Evolutionary conservation across 2,329 filamentous ascomycete genomes (phyloP).

Genomic region (Colletotrichum shisoi): DNA sequence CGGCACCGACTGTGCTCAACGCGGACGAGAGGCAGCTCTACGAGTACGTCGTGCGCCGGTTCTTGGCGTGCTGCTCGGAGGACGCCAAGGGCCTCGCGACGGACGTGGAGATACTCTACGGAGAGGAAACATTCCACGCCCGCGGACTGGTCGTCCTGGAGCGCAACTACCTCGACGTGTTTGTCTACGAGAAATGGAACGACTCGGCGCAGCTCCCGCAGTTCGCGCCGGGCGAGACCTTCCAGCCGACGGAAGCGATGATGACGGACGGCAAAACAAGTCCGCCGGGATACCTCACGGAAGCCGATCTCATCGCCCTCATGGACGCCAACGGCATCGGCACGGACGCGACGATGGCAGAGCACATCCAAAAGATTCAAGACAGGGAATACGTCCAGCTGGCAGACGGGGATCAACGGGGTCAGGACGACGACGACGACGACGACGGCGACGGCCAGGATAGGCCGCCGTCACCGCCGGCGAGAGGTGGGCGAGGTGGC

Average conservation of each 20-base stretch:
- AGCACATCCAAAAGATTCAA: constrained; percentile 97
- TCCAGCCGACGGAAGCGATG: constrained; percentile 86
- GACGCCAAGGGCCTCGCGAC: constrained; percentile 89
- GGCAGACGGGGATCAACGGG: constrained; percentile 53
- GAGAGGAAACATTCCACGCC: constrained; percentile 81
- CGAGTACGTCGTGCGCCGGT: constrained; percentile 89
- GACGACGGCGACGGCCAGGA: constrained; percentile 52
- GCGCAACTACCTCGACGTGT: constrained; percentile 93
- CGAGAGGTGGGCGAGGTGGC: constrained; percentile 54
- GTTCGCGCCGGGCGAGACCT: constrained; percentile 80
- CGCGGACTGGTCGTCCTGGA: constrained; percentile 85
- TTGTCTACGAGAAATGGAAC: constrained; percentile 95
- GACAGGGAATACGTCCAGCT: constrained; percentile 84
- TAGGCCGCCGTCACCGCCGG: constrained; percentile 49
- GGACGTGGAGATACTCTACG: constrained; percentile 84
- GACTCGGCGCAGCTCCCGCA: constrained; percentile 82
- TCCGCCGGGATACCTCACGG: constrained; percentile 85
- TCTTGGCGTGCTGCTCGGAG: constrained; percentile 93
- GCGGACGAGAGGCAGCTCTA: constrained; percentile 80
- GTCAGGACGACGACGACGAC: constrained; percentile 51
- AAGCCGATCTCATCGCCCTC: constrained; percentile 91
- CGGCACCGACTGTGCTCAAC: constrained; percentile 68
- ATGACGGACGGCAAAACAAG: constrained; percentile 92
- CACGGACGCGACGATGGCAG: constrained; percentile 98
- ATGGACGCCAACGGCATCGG: constrained; percentile 99